Base-by-base conservation (phyloP, 2,329 filamentous ascomycete species). In the Sporothrix phasma region DNA sequence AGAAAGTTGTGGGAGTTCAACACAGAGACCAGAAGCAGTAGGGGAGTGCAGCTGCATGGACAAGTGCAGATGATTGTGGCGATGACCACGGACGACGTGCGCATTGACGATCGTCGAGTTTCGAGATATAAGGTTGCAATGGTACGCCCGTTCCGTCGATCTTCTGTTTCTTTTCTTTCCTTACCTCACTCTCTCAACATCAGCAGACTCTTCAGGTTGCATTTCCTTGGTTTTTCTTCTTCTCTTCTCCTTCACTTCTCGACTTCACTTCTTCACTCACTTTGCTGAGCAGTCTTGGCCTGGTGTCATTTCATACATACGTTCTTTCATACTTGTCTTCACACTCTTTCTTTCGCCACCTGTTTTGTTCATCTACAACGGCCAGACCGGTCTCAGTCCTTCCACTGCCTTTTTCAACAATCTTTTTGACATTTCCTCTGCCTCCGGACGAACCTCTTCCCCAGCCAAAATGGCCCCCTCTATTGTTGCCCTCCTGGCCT, bases 401-500 rank as follows among this genome's bases (percentile, higher is more conserved):
- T 47, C 11, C n/a, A 47, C 10, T 4, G 11, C 13, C 8, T 49
- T 49, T 10, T 5, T 49, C 24, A 15, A 29, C 19, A 7, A 31
- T 31, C 47, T 22, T 37, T 19, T 43, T n/a, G 15, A 15, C 31
- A 56, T 26, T 49, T 6, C 4, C 22, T 13, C 3, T 53, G 39
- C 19, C 17, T 41, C 22, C 46, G n/a, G n/a, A n/a, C n/a, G n/a
- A n/a, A n/a, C 29, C 31, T 15, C n/a, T 24, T 53, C 13, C 11
- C 19, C n/a, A 13, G 41, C 5, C 56, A 65, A 31, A 39, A 67
- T 67, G 66, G 62, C 65, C 45, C 66, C 53, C 41, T 56, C 45
- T 34, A 49, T 67, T 34, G 43, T 58, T 46, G 56, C 64, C 45
- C 41, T 66, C n/a, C 39, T 68, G 45, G 64, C 65, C 17, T 46